Evolutionary conservation across 2,329 filamentous ascomycete genomes (phyloP), one percentile per base, ranked within the genome.

Genomic region (Ramichloridium luteum): DNA sequence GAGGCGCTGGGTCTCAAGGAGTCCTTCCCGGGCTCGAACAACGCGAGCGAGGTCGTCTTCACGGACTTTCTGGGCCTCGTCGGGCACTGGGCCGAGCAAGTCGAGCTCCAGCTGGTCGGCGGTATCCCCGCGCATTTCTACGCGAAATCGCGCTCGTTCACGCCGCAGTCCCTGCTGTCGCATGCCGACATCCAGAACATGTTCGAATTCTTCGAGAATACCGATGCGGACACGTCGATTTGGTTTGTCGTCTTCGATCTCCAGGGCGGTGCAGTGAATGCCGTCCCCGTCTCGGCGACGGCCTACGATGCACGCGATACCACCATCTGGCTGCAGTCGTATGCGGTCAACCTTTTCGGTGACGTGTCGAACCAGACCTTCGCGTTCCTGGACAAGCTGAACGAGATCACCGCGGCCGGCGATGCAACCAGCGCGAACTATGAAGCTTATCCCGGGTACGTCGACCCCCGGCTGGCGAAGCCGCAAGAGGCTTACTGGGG

Each of bases 391-490:
- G 32, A 20, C 14, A 38, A 38, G 16, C 16, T 46, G 14, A 44
- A 38, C 16, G 31, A 31, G 6, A 16, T 40, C 4, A 35, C 30
- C 16, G 25, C 17, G 10, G 36, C 36, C 8, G 34, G 36, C 9
- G 36, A 37, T 5, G 41, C 40, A 30, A 34, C 39, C 27, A 37
- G 36, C 25, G n/a, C n/a, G n/a, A n/a, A n/a, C n/a, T n/a, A n/a
- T n/a, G n/a, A n/a, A n/a, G 43, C 38, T n/a, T 44, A 40, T 31
- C 36, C 40, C 3, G 39, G 40, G 11, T 45, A 44, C 31, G 35
- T 46, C 6, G 47, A 50, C 27, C 40, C 48, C 32, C 48, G 49
- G 17, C 43, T 56, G 31, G 43, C 44, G 3, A 47, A 51, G n/a
- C 40, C 42, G 25, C 41, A 45, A 11, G 48, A 49, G 31, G 41